Evolutionary conservation across 176 grass and related monocot species (phyloP), one percentile per base, ranked within the genome.

Genomic region (Echinochloa phyllopogon): DNA sequence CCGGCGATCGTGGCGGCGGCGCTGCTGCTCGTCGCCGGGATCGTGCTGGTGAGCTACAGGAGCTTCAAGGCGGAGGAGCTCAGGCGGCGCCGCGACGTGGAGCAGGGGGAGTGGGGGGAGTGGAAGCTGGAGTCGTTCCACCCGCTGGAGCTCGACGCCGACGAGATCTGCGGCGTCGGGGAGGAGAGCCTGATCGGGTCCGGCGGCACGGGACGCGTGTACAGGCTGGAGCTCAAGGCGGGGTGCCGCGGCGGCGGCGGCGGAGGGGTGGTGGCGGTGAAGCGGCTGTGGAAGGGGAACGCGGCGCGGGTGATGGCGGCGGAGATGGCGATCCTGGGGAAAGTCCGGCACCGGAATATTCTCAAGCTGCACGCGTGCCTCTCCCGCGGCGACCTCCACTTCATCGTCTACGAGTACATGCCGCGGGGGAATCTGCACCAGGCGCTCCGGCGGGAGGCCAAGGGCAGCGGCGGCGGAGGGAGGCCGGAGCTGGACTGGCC

Each of bases 111-210:
- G 0, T 65, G 74, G 49, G 86, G 72, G 5, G 58, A 85, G 45
- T 98, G 95, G 95, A 94, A 98, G 73, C 71, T 98, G 61, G 91
- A 98, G 55, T 98, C 91, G 7, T 98, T 98, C 82, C 92, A 94
- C 81, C 91, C 91, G 21, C 84, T 88, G 39, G 89, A 94, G 55
- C 86, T 98, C 27, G 91, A 91, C 72, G 87, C 86, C 24, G 84
- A 95, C 65, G 95, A 98, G 65, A 95, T 98, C 51, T 86, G 82
- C 51, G 81, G 78, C 63, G 81, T 91, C 47, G 87, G 90, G 59
- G 86, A 91, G 78, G 86, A 93, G 47, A 95, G 80, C 51, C 65
- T 98, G 38, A 93, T 98, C 63, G 95, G 95, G 15, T 86, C 71
- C 0, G 95, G 95, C 8, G 89, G 95, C 29, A 91, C 92, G 1